These are phyloP conservation scores for Lachancea cidri DNA, from an alignment of 805 yeast genomes.

Conservation along the genomic window DNA sequence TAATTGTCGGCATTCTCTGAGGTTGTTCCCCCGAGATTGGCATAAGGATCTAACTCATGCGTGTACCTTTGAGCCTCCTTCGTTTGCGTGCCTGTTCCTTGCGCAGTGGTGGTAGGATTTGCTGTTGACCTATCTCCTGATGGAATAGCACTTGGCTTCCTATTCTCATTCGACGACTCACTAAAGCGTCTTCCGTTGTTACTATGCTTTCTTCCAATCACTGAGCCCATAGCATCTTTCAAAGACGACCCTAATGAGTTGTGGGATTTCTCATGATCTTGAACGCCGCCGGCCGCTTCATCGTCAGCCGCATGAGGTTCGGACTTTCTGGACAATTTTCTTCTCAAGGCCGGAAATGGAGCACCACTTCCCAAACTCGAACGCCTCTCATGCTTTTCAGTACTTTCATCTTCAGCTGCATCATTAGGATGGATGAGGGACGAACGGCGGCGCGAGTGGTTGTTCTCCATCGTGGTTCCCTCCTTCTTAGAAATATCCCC, in stretches of 20 bases:
- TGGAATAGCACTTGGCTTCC: not conserved
- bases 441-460: constrained; percentile 8
- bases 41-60: not conserved
- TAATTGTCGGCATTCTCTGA: constrained; percentile 9
- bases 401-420: not conserved
- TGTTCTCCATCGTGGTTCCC: too few relatives aligned
- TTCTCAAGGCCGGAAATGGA: constrained; percentile 2
- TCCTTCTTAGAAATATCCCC: not conserved
- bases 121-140: not conserved
- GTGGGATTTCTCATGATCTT: not conserved
- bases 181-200: not conserved
- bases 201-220: constrained; percentile 3
- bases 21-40: not conserved
- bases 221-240: constrained; percentile 7
- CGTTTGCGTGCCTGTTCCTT: not conserved
- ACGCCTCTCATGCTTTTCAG: constrained; percentile 4
- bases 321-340: constrained; percentile 5
- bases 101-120: not conserved
- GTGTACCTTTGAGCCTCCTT: not conserved
- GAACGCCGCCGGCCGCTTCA: not conserved
- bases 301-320: not conserved
- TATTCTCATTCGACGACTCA: not conserved
- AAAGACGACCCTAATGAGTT: constrained; percentile 2
- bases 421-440: constrained; percentile 1
- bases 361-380: constrained; percentile 6